phyloP scores from a whole-genome alignment of 495 filamentous ascomycete species.

The Neurospora terricola region DNA sequence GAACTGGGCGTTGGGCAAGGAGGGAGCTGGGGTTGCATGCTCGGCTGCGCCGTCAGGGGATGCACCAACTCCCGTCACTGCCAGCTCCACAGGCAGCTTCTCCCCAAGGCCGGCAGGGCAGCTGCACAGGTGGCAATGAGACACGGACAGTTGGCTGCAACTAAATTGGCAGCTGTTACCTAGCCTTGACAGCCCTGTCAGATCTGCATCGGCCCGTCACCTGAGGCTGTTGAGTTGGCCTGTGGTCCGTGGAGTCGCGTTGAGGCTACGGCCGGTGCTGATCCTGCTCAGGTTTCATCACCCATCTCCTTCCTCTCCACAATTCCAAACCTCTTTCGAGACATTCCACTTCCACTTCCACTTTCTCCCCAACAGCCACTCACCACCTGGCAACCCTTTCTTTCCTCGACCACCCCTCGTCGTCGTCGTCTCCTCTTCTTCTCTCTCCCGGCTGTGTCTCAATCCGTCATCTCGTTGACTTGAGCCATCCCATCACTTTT shows the following conservation, averaged over 20 bases:
- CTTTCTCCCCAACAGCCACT: constrained; percentile 3
- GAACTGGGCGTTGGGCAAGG: not conserved
- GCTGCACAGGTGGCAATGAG: not conserved
- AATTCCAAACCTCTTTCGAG: constrained; percentile 21
- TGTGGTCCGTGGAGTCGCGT: not conserved
- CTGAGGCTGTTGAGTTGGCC: not conserved
- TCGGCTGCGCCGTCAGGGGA: not conserved
- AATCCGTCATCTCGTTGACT: not conserved
- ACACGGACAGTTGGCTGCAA: not conserved
- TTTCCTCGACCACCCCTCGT: not conserved
- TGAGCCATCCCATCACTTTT: not conserved
- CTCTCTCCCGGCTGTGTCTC: not conserved
- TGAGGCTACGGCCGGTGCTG: constrained; percentile 15
- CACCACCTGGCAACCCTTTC: not conserved
- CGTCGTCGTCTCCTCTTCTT: not conserved
- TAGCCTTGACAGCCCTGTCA: not conserved
- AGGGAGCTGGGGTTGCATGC: not conserved
- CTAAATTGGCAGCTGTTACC: rapidly evolving
- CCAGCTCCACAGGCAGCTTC: not conserved
- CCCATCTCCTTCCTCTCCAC: constrained; percentile 15
- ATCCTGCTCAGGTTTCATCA: constrained; percentile 22
- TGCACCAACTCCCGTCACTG: not conserved
- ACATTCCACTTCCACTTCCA: constrained; percentile 11
- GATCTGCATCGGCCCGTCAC: not conserved
- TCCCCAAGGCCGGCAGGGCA: not conserved